These are phyloP conservation scores for Diaporthe caulivora DNA, from an alignment of 2,329 filamentous ascomycete species.

Conservation along the genomic window DNA sequence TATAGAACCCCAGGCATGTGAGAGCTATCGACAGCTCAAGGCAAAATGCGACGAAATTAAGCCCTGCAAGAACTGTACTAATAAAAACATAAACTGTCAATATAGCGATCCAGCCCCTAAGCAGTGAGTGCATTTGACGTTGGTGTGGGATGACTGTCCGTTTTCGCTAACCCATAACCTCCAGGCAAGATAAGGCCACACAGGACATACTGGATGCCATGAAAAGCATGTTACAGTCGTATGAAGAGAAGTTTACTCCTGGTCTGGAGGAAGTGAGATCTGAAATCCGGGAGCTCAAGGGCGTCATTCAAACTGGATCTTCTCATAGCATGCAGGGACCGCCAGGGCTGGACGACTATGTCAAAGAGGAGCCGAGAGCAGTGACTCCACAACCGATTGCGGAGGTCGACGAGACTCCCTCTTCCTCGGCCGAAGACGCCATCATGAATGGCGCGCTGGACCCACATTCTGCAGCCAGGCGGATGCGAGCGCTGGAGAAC, in stretches of 20 bases:
- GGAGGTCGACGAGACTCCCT: constrained; percentile 24
- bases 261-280: constrained; percentile 50
- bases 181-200: constrained; percentile 70
- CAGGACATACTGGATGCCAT: constrained; percentile 72
- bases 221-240: constrained; percentile 50
- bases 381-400: constrained; percentile 26
- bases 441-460: constrained; percentile 32
- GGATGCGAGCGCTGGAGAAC: constrained; percentile 49
- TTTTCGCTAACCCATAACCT: constrained; percentile 20
- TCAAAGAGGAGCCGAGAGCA: constrained; percentile 20
- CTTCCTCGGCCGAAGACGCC: constrained; percentile 25
- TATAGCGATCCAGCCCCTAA: constrained; percentile 93
- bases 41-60: constrained; percentile 92
- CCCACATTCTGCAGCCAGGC: constrained; percentile 43
- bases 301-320: constrained; percentile 15
- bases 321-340: constrained; percentile 25
- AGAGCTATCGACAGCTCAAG: constrained; percentile 87
- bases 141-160: neutral
- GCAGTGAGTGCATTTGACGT: constrained; percentile 71
- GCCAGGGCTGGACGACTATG: neutral
- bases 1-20: constrained; percentile 77
- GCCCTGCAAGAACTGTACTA: constrained; percentile 87
- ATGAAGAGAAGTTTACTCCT: constrained; percentile 44
- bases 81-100: constrained; percentile 85
- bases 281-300: constrained; percentile 40